Percentiles rank a stretch among this genome's conserved stretches.
Evolutionary conservation across 2,329 filamentous ascomycete species (phyloP).

Genomic region (Fusarium musae): DNA sequence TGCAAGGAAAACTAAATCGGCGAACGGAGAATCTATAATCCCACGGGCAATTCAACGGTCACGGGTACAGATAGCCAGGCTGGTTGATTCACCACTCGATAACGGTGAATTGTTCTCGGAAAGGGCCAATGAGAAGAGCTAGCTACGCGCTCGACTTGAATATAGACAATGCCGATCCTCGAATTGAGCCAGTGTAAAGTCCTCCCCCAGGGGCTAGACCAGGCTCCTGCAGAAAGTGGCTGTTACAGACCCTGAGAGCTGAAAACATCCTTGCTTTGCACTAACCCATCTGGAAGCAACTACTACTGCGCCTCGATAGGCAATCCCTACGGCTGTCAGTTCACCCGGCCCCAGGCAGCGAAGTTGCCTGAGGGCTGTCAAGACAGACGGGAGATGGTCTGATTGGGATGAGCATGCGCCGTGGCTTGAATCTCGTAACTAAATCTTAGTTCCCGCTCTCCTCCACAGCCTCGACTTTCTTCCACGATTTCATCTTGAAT

Average conservation of each 20-base stretch:
- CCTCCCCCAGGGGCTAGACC: rapidly evolving
- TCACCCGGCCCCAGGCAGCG: not conserved
- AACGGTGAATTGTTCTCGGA: not conserved
- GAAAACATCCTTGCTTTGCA: not conserved
- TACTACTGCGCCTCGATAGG: not conserved
- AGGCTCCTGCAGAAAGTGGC: not conserved
- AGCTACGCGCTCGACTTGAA: not conserved
- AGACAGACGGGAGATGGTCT: not conserved
- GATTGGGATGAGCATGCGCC: not conserved
- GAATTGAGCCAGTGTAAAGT: not conserved
- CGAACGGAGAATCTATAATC: not conserved
- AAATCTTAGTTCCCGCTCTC: not conserved
- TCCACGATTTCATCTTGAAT: not conserved
- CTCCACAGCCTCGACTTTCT: not conserved
- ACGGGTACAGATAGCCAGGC: not conserved
- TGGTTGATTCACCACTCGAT: rapidly evolving
- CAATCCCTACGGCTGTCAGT: not conserved
- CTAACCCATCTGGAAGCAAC: not conserved
- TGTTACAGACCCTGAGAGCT: not conserved
- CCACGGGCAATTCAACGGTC: not conserved
- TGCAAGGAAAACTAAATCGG: too few species aligned
- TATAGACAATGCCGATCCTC: not conserved
- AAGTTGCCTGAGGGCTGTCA: too few species aligned
- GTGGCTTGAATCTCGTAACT: not conserved
- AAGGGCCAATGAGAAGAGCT: not conserved